These are phyloP conservation scores for Fusarium begoniae DNA, from an alignment of 2,329 filamentous ascomycete genomes.

Conservation along the genomic window DNA sequence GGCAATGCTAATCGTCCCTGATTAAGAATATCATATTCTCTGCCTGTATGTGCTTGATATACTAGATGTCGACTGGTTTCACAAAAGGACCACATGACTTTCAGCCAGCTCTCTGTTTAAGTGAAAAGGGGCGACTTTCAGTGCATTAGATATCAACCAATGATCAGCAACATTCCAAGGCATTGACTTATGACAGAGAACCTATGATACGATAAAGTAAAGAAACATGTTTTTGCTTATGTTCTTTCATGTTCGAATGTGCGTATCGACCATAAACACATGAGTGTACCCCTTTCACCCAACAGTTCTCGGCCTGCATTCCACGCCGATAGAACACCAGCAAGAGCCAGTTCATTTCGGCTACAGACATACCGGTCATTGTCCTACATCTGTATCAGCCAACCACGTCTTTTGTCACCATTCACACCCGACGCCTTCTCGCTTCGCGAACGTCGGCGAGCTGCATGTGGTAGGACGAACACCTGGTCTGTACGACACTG, in stretches of 20 bases:
- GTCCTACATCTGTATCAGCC: conserved; percentile 12
- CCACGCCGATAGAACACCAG: neutral
- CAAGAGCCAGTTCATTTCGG: conserved; percentile 20
- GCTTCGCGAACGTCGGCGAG: conserved; percentile 33
- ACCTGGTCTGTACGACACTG: conserved; percentile 20
- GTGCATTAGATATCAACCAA: neutral
- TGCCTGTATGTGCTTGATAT: neutral
- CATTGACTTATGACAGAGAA: neutral
- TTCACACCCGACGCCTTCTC: conserved; percentile 25
- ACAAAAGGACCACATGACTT: neutral
- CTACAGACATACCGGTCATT: conserved; percentile 6
- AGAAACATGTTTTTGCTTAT: neutral
- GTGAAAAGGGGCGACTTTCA: neutral
- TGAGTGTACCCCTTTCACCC: neutral
- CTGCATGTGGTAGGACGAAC: conserved; percentile 32
- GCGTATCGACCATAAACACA: neutral
- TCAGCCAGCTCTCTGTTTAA: neutral
- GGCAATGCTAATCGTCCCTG: neutral
- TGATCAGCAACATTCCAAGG: neutral
- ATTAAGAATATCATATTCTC: neutral
- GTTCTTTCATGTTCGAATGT: neutral
- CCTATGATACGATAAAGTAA: neutral
- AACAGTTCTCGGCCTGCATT: neutral
- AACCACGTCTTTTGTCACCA: conserved; percentile 8
- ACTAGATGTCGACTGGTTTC: neutral